Evolutionary conservation across 2,329 filamentous ascomycete genomes (phyloP).

Genomic region (Pestalotiopsis sp.): DNA sequence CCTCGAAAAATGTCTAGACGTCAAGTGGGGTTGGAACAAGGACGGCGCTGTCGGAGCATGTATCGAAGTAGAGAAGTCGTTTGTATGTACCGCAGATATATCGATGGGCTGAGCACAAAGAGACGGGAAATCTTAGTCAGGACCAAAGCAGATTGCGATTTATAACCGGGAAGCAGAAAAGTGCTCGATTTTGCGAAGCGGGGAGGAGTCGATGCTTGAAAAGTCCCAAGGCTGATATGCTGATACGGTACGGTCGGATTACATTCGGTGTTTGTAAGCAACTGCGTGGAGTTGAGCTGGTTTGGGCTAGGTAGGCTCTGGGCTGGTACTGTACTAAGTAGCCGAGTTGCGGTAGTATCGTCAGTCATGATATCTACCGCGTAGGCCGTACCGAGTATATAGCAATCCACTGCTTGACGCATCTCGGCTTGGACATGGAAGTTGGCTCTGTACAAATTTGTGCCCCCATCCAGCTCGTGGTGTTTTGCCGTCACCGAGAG

Average conservation of each 20-base stretch:
- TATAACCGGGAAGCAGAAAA: background rate
- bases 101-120: background rate
- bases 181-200: background rate
- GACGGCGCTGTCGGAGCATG: background rate
- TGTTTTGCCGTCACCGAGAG: background rate
- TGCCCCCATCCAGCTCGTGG: background rate
- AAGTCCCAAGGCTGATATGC: background rate
- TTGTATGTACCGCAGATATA: background rate
- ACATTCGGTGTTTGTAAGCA: constrained; percentile 9
- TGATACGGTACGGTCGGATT: background rate
- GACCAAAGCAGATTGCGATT: background rate
- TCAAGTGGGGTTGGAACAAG: constrained; percentile 1
- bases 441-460: background rate
- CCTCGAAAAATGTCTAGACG: constrained; percentile 3
- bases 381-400: background rate
- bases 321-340: background rate
- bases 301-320: background rate
- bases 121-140: background rate
- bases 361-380: background rate
- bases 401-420: background rate
- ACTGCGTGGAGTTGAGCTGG: background rate
- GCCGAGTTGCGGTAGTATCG: background rate
- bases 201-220: background rate
- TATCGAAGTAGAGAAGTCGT: background rate
- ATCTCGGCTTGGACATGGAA: background rate